phyloP scores from a whole-genome alignment of 352 stramenopile genomes.

The Saprolegnia parasitica region DNA sequence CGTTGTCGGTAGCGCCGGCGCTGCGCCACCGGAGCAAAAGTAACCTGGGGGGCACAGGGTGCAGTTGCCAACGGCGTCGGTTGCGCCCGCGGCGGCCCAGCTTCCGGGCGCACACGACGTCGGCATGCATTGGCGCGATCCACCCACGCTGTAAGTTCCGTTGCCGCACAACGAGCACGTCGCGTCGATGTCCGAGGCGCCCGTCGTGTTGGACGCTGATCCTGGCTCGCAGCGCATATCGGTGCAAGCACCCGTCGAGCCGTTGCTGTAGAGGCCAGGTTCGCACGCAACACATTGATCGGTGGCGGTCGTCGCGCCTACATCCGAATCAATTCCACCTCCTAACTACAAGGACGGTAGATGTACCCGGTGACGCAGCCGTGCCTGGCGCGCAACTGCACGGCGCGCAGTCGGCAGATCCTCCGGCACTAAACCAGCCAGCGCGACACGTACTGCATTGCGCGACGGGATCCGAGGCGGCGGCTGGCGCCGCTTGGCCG shows the following conservation, averaged over 20 bases:
- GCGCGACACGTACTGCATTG: not conserved
- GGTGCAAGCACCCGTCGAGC: not conserved
- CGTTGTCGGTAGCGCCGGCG: not conserved
- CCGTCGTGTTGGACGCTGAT: not conserved
- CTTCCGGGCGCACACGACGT: slow-evolving; percentile 1
- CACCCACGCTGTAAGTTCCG: slow-evolving; percentile 1
- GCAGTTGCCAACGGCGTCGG: slow-evolving; percentile 7
- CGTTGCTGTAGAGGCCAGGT: not conserved
- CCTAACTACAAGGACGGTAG: too few species aligned
- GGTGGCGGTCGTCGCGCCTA: slow-evolving; percentile 2
- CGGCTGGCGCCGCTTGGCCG: not conserved
- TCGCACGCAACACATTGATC: not conserved
- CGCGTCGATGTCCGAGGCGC: not conserved
- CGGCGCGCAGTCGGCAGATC: too few species aligned
- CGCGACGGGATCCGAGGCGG: not conserved
- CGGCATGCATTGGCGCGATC: not conserved
- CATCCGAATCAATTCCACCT: too few species aligned
- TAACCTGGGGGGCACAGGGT: not conserved
- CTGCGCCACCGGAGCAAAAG: slow-evolving; percentile 7
- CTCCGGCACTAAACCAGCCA: not conserved
- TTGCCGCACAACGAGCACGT: not conserved
- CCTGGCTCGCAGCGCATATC: slow-evolving; percentile 9
- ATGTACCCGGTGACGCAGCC: too few species aligned
- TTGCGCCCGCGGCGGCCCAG: not conserved
- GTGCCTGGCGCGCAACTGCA: too few species aligned